Evolutionary conservation across 495 filamentous ascomycete genomes (phyloP), one percentile per base, ranked within the genome.

Genomic region (Aspergillus leporis): DNA sequence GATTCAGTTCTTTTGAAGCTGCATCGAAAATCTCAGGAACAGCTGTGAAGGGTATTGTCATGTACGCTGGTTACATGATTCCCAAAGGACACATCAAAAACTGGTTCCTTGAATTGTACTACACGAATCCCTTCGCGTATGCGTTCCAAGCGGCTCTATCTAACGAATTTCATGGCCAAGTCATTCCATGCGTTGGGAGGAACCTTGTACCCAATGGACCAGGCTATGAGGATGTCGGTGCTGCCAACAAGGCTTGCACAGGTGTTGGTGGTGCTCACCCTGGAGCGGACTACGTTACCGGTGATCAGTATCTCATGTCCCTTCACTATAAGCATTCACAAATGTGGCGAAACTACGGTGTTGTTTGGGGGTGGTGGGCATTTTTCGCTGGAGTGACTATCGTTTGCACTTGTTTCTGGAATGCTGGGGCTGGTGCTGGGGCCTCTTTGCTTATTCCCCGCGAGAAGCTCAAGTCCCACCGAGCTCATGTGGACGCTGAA

Each of bases 21-120:
- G 79, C 83, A 0, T 81, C 81, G 34, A 82, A 84, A 61, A 66
- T 85, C 1, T 81, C 82, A 9, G 82, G 82, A 36, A 70, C 82
- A 40, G 51, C 72, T 4, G 71, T 77, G 41, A 61, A 63, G 9
- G 67, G 62, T 14, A 50, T 73, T 21, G 76, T 93, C 59, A 85
- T 94, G 50, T 96, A 77, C 45, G 66, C 60, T 32, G 80, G 74
- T 22, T 77, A 77, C 67, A 78, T 90, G 53, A 88, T 95, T 48
- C 81, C 87, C 3, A 85, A 84, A 7, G 75, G 74, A 0, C 67
- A 84, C 45, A 89, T 94, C 84, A 81, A 86, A 56, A 81, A 84
- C 0, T 96, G 91, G 91, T 87, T 93, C 58, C 78, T 78, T 5
- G 93, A 89, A 90, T 74, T 93, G 3, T 81, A 80, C 55, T 88